phyloP scores from a whole-genome alignment of 73 alveolate genomes.

The Diophrys sp. region DNA sequence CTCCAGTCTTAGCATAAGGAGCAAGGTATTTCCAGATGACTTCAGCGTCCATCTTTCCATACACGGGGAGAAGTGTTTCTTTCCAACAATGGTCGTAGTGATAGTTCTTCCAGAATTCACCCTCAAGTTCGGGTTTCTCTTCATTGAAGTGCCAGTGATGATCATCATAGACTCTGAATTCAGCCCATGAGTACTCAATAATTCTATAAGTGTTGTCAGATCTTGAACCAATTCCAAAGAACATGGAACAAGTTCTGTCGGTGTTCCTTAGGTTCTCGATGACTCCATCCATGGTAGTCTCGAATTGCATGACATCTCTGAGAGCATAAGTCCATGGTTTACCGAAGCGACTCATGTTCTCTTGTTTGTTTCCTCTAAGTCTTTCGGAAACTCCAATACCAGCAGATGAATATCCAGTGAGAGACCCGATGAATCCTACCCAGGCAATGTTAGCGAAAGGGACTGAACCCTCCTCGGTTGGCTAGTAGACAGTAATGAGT shows the following conservation, averaged over 20 bases:
- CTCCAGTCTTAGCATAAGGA: no score
- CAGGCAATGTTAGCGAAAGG: slow-evolving; percentile 28
- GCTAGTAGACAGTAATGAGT: slow-evolving; percentile 16
- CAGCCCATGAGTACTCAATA: not conserved
- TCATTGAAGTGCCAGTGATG: not conserved
- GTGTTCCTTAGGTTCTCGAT: not conserved
- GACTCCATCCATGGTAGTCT: not conserved
- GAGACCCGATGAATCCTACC: slow-evolving; percentile 27
- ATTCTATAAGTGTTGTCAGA: slow-evolving; percentile 12
- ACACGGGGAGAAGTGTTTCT: no score
- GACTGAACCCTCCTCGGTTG: slow-evolving; percentile 27
- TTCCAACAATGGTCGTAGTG: no score
- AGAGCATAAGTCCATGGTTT: slow-evolving; percentile 26
- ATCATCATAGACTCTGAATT: not conserved
- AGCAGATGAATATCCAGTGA: slow-evolving; percentile 12
- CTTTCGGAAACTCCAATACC: slow-evolving; percentile 26
- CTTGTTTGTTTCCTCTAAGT: slow-evolving; percentile 8
- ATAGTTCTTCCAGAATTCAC: no score
- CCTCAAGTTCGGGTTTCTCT: not conserved
- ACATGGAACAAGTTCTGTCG: slow-evolving; percentile 1
- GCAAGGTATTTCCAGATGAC: no score
- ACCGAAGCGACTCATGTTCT: slow-evolving; percentile 5
- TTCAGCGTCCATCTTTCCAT: no score
- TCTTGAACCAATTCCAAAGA: not conserved
- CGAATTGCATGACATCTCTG: slow-evolving; percentile 24